phyloP scores from a whole-genome alignment of 2,329 filamentous ascomycete species.

The Penicillium janthinellum region DNA sequence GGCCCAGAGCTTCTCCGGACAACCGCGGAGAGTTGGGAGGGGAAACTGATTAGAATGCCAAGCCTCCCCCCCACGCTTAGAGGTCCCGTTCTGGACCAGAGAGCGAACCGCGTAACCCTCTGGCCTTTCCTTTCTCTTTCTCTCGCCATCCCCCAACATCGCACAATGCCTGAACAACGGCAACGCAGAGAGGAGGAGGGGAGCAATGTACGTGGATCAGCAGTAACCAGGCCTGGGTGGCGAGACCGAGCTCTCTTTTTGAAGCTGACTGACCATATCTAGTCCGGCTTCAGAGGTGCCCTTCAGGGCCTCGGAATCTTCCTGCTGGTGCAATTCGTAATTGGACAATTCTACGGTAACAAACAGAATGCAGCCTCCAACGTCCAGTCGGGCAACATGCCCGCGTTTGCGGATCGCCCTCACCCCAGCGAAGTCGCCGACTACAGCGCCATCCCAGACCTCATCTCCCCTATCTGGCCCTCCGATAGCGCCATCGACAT shows the following conservation, averaged over 20 bases:
- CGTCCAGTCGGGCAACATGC: constrained; percentile 49
- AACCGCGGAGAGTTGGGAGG: constrained; percentile 17
- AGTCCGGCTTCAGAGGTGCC: constrained; percentile 48
- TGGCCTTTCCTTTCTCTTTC: constrained; percentile 17
- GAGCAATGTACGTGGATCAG: constrained; percentile 27
- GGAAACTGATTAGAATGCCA: constrained; percentile 15
- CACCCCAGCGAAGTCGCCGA: constrained; percentile 42
- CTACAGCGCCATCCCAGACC: constrained; percentile 58
- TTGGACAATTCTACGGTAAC: constrained; percentile 57
- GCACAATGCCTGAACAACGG: constrained; percentile 44
- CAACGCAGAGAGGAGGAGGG: constrained; percentile 41
- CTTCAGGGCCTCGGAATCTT: constrained; percentile 63
- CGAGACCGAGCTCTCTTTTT: background rate
- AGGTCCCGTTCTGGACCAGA: constrained; percentile 14
- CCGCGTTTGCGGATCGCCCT: constrained; percentile 68
- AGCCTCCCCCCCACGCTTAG: constrained; percentile 5
- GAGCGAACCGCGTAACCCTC: constrained; percentile 8
- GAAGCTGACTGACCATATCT: constrained; percentile 27
- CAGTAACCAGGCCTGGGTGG: background rate
- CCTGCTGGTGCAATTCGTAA: constrained; percentile 59
- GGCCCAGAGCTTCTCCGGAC: constrained; percentile 6
- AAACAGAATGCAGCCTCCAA: constrained; percentile 32
- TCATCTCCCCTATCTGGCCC: constrained; percentile 89
- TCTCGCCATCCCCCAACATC: constrained; percentile 30
- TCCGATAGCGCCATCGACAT: constrained; percentile 78